Base-by-base conservation (phyloP, 768 basidiomycete genomes). In the Cystobasidium onofrii region DNA sequence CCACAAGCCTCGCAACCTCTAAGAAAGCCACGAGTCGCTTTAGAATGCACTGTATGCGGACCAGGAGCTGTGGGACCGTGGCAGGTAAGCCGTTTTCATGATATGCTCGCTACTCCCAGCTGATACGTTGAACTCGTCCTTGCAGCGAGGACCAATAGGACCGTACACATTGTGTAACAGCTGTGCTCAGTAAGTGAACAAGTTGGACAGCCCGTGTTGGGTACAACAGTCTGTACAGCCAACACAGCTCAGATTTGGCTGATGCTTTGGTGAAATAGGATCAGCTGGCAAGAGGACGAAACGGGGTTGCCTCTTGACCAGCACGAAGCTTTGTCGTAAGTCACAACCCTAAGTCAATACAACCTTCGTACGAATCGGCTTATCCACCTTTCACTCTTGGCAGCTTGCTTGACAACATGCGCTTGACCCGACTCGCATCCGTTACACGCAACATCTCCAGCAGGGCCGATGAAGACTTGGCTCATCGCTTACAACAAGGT, bases 401-500 rank as follows among this genome's bases (percentile, higher is more conserved):
- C n/a, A 71, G 69, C 20, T 36, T 71, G 27, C 69, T 71, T 3
- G 69, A 71, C 31, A 71, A 71, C 54, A 71, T 71, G 69, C 50
- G 69, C 12, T 31, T 71, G 10, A 71, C 61, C 36, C 54, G 69
- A 36, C 50, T 71, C 18, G 29, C 52, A 6, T 36, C 52, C 18
- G 34, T 46, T 23, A 13, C 65, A 9, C 63, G 63, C 23, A 34
- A 64, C 52, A n/a, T 64, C 63, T 4, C 33, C 1, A 67, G 23
- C 18, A 64, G 23, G 41, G 34, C 2, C 13, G 33, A 39, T 39
- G 25, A 27, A 43, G 69, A 52, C 2, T 54, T 71, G 7, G 29
- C 31, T 23, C 52, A 31, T 1, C 54, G 69, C 6, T 33, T 71
- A 60, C 69, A 60, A 29, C 7, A 60, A 7, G 69, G 69, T 17